Base-by-base conservation (phyloP, 768 basidiomycete genomes). In the Pleurotus citrinopileatus region DNA sequence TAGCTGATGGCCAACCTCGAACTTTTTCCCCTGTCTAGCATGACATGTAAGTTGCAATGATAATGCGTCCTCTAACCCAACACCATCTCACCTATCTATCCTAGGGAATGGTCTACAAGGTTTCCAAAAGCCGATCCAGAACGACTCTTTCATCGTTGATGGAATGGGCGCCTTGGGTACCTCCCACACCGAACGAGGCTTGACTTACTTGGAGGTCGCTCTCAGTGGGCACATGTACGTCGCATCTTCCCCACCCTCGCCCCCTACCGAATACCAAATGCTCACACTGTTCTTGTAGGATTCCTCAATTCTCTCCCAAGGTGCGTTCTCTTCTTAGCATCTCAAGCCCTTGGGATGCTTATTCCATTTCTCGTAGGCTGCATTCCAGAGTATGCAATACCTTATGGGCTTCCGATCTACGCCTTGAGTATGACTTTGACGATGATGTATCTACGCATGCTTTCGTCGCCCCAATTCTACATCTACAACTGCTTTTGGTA, bases 211-310 rank as follows among this genome's bases (percentile, higher is more conserved):
- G 26, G 88, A 91, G 61, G 80, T 91, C 19, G 73, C 60, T 20
- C 75, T 88, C 5, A 83, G 82, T 58, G 89, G 88, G 15, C 88
- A 91, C 58, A 89, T 90, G 87, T 84, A 60, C 57, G 69, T 66
- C 20, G 15, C 19, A 17, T 13, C 29, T 40, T 52, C 45, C 34
- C 23, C 10, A 53, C 12, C 19, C 23, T 15, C 42, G 12, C 8
- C 17, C 26, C 13, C 20, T 34, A 23, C 46, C 26, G 53, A 27
- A 13, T 61, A 27, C 29, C 32, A 25, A 22, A 54, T 47, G 15
- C 34, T 40, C 17, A 43, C 45, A 6, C 29, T 7, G 17, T 6
- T 17, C 38, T 40, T 40, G 17, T 45, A 84, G 83, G 82, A 67
- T 89, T 2, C 86, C 86, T 3, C 81, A 84, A 67, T 87, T 80